Base-by-base conservation (phyloP, 352 stramenopile genomes). In the Pythium rishiriense region DNA sequence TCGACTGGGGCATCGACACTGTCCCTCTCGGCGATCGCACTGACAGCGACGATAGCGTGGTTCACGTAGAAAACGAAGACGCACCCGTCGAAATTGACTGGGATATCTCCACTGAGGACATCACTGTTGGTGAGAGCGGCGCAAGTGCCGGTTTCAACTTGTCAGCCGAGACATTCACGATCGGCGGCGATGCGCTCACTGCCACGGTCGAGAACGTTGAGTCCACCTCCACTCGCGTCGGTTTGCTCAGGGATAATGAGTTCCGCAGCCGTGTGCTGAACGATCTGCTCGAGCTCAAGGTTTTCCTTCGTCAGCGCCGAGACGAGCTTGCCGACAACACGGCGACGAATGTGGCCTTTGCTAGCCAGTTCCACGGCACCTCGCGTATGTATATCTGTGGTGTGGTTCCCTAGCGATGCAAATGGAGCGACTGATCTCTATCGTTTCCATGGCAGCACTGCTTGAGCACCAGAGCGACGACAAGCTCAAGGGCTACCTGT, bases 1-100 rank as follows among this genome's bases (percentile, higher is more conserved):
- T 90, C 57, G 82, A 91, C 60, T 91, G 81, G 81, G 79, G 77
- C 15, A 91, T 89, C 28, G 78, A 86, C 66, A 79, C 73, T 0
- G 64, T 81, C 10, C 52, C 69, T 8, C 28, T 53, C 8, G 29
- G 25, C 4, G 29, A 37, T 9, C 26, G 55, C 15, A 52, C 45
- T 10, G 62, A 67, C 1, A 57, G 49, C 9, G 69, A 74, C 7
- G 52, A 63, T 43, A 50, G 39, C 50, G 64, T 49, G 29, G 65
- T 60, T 52, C 58, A 59, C 52, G 28, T 74, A 2, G 43, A 66
- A 17, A 37, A 5, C 3, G 48, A 58, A 11, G 68, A 86, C 37
- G 43, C 58, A 1, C 69, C 81, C 22, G 73, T 82, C 21, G 82
- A 88, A 26, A 93, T 93, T 39, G 80, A 91, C 66, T 93, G 84